Evolutionary conservation across 163 green algal genomes (phyloP).

Genomic region (Scenedesmus sp.): DNA sequence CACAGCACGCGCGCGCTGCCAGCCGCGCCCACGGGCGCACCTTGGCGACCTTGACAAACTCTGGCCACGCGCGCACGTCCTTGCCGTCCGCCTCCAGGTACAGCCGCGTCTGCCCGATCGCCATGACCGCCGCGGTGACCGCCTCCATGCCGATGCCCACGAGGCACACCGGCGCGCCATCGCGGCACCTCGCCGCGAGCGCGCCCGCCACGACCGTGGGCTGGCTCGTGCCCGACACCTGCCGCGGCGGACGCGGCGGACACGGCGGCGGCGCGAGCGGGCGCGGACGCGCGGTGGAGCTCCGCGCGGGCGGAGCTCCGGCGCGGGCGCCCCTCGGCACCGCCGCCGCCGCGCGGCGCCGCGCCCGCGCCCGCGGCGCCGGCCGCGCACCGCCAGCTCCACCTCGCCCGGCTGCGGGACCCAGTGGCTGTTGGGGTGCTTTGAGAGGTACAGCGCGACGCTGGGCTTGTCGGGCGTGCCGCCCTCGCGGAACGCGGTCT

Average conservation of each 20-base stretch:
- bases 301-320: neutral
- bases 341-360: neutral
- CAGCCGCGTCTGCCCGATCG: slow-evolving; percentile 59
- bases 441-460: slow-evolving; percentile 64
- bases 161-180: slow-evolving; percentile 47
- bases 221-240: slow-evolving; percentile 36
- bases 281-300: no score
- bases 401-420: neutral
- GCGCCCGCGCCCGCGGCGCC: neutral
- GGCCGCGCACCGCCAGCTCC: slow-evolving; percentile 34
- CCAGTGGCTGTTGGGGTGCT: slow-evolving; percentile 47
- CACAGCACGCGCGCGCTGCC: no score
- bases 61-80: slow-evolving; percentile 54
- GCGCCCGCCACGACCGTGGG: slow-evolving; percentile 48
- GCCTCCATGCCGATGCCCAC: slow-evolving; percentile 62
- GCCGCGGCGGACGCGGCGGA: neutral
- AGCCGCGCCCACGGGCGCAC: no score
- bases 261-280: neutral
- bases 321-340: neutral
- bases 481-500: slow-evolving; percentile 65
- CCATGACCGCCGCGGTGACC: slow-evolving; percentile 50
- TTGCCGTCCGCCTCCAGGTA: slow-evolving; percentile 56
- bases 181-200: slow-evolving; percentile 57
- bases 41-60: slow-evolving; percentile 61
- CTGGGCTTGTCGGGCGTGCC: slow-evolving; percentile 49